A percentile compares a stretch with the other conserved stretches of the same genome.
Conservation (phyloP, 257 asterid genomes). For the Solanum appendiculatum region DNA sequence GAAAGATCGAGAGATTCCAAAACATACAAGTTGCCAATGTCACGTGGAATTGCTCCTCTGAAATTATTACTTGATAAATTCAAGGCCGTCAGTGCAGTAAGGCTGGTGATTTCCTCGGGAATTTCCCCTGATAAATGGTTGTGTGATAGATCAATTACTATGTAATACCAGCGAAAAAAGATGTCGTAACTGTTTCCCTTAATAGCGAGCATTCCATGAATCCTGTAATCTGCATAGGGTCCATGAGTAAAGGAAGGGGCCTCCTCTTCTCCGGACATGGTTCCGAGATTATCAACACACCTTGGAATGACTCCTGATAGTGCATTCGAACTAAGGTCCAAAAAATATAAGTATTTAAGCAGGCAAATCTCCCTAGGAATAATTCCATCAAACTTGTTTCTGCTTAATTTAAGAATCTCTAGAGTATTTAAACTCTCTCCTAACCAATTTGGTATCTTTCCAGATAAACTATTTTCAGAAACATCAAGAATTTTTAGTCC, state of each 20-base stretch:
- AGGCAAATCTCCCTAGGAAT: not conserved
- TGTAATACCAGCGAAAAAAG: rapidly evolving
- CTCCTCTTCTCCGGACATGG: not conserved
- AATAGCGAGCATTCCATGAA: rapidly evolving
- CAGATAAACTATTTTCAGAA: not conserved
- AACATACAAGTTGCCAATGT: not conserved
- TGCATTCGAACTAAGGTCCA: not conserved
- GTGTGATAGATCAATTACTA: not conserved
- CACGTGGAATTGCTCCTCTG: not conserved
- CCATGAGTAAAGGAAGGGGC: not conserved
- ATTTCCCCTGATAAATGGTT: not conserved
- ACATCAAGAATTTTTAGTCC: not conserved
- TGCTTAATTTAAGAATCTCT: not conserved
- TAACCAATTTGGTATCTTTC: not conserved
- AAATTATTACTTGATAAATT: not conserved
- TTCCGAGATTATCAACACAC: not conserved
- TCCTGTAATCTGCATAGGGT: not conserved
- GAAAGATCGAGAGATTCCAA: not conserved
- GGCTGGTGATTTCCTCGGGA: not conserved
- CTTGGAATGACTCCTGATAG: not conserved
- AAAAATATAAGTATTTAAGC: not conserved
- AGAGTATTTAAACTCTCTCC: not conserved
- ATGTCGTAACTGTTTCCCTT: not conserved
- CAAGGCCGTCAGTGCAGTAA: rapidly evolving
- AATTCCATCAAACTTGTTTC: not conserved